Base-by-base conservation (phyloP, 371 early-diverging fungal species). In the Cladochytrium tenue region DNA sequence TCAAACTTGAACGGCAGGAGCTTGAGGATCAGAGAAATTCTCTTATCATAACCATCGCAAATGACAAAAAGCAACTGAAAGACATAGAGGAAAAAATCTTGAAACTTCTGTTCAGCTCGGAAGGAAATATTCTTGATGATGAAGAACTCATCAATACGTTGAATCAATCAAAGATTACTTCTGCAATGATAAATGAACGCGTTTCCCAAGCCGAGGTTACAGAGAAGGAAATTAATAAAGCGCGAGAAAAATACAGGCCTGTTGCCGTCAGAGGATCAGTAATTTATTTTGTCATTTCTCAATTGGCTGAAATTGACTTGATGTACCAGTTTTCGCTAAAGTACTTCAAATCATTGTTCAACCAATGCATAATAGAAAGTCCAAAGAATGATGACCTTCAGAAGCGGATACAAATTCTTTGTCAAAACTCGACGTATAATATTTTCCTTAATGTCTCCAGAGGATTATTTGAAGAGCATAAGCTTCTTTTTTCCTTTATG, bases 311-410 rank as follows among this genome's bases (percentile, higher is more conserved):
- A 57, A 77, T 85, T 25, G 85, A 85, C 60, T 73, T 81, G 2
- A 85, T 85, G 85, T 85, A 85, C 61, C 83, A 82, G 60, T 85
- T 85, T 65, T 81, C 82, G 7, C 73, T 85, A 20, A 81, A 82
- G 58, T 85, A 82, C 70, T 85, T 85, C 69, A 82, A 82, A 58
- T 79, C 78, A 55, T 66, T 85, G 15, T 85, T 85, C 70, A 76
- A 70, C 66, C 74, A 73, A 61, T 80, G 79, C 56, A 85, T 85
- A 53, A 53, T 74, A 20, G 77, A 82, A n/a, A 72, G 77, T 31
- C 78, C 77, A 57, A 80, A 80, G 55, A 56, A 68, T 2, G 78
- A 78, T 10, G 76, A 82, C 56, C 62, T 85, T 13, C 73, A 72
- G 36, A 27, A 53, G 26, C 64, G 81, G 17, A 80, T 83, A 33